Evolutionary conservation across 1,284 basidiomycete species (phyloP), one percentile per base, ranked within the genome.

Genomic region (Athelia sp.): DNA sequence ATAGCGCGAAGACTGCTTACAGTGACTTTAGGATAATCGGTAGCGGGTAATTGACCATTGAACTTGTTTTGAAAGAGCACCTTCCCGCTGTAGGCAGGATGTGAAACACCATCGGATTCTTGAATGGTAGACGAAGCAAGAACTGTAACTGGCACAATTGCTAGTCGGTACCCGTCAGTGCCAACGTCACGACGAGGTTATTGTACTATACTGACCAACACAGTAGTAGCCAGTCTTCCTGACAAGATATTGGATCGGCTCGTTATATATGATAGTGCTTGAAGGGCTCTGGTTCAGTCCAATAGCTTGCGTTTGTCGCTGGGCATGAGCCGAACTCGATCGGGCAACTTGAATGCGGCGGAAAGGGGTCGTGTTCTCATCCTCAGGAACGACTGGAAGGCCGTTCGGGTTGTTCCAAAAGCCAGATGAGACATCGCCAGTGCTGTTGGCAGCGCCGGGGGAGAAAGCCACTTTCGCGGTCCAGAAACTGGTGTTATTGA

Each of bases 11-110:
- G 8, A 15, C 11, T 13, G 72, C 89, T 63, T 65, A 96, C 93
- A 54, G 82, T 87, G 61, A 98, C 90, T 81, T 99, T 99, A n/a
- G 96, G 96, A 65, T 98, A 97, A 65, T 99, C 96, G 2, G 90
- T 81, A 3, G 95, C 94, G 3, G 96, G 82, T 17, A 99, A 76
- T 64, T 91, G 82, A 32, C 96, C 96, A 34, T 88, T 71, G 64
- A 98, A 98, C 2, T 77, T 83, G 67, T 98, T 98, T 58, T 80
- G 79, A 76, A 98, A 99, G 43, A 87, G 72, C 40, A 98, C 87
- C 23, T 76, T 70, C 23, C 93, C 96, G 6, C 75, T 73, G 68
- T 95, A 99, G 18, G 76, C 74, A n/a, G 92, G 86, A 61, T 95
- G 92, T 40, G 72, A 79, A 42, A 77, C 68, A 56, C 81, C 78